These are phyloP conservation scores for Lentinula boryana DNA, from an alignment of 768 basidiomycete species.

Conservation along the genomic window DNA sequence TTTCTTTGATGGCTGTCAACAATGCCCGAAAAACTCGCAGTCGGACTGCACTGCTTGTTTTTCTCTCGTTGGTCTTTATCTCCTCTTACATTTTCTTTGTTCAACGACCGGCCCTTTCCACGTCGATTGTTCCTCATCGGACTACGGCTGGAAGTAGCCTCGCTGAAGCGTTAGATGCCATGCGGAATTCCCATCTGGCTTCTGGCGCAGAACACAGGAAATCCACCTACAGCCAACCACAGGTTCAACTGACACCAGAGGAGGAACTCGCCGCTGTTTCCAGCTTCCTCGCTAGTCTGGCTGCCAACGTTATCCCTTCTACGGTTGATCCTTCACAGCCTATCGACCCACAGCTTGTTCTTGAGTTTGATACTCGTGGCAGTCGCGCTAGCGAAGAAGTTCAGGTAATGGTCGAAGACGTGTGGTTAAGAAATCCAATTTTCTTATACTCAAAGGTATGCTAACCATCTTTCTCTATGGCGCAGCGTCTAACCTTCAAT, in stretches of 20 bases:
- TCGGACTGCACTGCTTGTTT: slow-evolving; percentile 48
- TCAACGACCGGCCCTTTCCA: slow-evolving; percentile 33
- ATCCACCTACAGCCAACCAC: slow-evolving; percentile 21
- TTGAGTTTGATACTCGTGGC: slow-evolving; percentile 78
- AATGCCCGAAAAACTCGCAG: slow-evolving; percentile 44
- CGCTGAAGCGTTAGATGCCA: slow-evolving; percentile 24
- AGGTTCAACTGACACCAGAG: slow-evolving; percentile 39
- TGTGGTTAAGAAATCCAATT: slow-evolving; percentile 71
- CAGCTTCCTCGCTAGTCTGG: slow-evolving; percentile 66
- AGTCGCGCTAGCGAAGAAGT: slow-evolving; percentile 58
- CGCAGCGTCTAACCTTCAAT: slow-evolving; percentile 7
- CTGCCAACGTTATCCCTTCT: slow-evolving; percentile 69
- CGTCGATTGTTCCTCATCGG: slow-evolving; percentile 26
- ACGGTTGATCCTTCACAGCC: slow-evolving; percentile 56
- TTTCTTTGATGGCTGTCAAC: slow-evolving; percentile 24
- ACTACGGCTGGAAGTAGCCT: neutral
- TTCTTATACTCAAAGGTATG: slow-evolving; percentile 68
- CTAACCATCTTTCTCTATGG: neutral
- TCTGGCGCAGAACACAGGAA: slow-evolving; percentile 8
- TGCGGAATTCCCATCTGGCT: slow-evolving; percentile 26
- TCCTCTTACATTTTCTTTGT: slow-evolving; percentile 53
- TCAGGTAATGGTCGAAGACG: slow-evolving; percentile 48
- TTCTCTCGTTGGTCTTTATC: slow-evolving; percentile 44
- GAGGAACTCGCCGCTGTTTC: slow-evolving; percentile 75
- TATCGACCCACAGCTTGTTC: slow-evolving; percentile 74